These are phyloP conservation scores for Arachnomyces sp. DNA, from an alignment of 2,329 filamentous ascomycete species.

Conservation along the genomic window DNA sequence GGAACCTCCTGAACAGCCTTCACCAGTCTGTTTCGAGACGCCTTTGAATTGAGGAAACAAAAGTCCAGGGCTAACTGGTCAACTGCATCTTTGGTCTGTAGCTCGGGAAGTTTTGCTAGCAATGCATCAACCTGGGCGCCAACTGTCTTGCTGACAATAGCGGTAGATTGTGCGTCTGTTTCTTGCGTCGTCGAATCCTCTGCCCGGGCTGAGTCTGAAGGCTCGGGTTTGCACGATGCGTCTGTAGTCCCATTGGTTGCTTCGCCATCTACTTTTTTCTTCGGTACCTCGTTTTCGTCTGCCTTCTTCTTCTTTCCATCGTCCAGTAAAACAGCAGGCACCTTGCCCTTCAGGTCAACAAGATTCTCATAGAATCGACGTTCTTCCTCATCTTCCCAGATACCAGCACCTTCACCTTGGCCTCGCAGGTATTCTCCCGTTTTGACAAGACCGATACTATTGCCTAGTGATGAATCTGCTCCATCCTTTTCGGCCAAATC, in stretches of 20 bases:
- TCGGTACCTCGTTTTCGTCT: constrained; percentile 72
- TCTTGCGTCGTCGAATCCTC: constrained; percentile 42
- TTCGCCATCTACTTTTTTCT: constrained; percentile 58
- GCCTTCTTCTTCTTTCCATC: constrained; percentile 89
- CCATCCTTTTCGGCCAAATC: constrained; percentile 79
- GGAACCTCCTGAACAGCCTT: constrained; percentile 92
- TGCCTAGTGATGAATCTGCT: constrained; percentile 54
- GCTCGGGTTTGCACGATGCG: constrained; percentile 21
- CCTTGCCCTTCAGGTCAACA: constrained; percentile 89
- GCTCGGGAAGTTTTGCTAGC: constrained; percentile 75
- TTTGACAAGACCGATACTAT: constrained; percentile 86
- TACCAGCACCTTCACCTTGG: constrained; percentile 81
- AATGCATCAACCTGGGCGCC: constrained; percentile 93
- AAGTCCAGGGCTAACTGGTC: constrained; percentile 94
- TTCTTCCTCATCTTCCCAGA: constrained; percentile 98
- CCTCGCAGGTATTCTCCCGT: constrained; percentile 86
- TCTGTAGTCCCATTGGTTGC: constrained; percentile 36
- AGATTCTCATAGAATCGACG: constrained; percentile 96
- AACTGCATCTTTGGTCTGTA: constrained; percentile 83
- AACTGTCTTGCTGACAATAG: constrained; percentile 95
- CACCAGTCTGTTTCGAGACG: constrained; percentile 85
- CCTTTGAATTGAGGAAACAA: constrained; percentile 97
- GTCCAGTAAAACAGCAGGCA: constrained; percentile 86
- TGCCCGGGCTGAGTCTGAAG: constrained; percentile 34
- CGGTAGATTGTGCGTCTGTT: constrained; percentile 76